Conservation (phyloP, 2,329 filamentous ascomycete genomes). For the Tolypocladium nubicola region DNA sequence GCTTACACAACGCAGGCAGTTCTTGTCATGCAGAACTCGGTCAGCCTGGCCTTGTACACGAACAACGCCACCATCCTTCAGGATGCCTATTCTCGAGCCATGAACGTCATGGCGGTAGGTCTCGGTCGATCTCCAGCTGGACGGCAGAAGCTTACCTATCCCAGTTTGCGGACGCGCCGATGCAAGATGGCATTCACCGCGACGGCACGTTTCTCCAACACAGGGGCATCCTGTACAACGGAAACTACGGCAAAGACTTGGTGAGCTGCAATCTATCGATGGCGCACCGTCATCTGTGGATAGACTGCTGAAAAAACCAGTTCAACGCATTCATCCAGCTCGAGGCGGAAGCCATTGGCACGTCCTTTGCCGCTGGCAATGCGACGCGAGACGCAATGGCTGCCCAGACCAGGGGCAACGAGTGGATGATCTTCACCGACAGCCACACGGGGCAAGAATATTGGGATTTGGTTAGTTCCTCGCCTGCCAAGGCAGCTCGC, state of each 20-base stretch:
- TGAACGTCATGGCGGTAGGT: slow-evolving; percentile 9
- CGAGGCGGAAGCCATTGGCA: slow-evolving; percentile 10
- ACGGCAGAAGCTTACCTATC: not conserved
- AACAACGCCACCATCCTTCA: slow-evolving; percentile 9
- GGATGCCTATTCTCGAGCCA: slow-evolving; percentile 7
- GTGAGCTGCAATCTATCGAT: slow-evolving; percentile 1
- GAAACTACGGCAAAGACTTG: slow-evolving; percentile 14
- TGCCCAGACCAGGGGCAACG: slow-evolving; percentile 8
- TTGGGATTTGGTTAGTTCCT: slow-evolving; percentile 10
- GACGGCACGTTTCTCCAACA: slow-evolving; percentile 14
- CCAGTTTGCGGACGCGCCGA: slow-evolving; percentile 8
- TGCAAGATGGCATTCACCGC: slow-evolving; percentile 11
- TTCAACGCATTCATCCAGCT: slow-evolving; percentile 14
- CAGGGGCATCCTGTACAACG: slow-evolving; percentile 12
- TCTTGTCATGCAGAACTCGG: slow-evolving; percentile 12
- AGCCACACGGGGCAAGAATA: slow-evolving; percentile 5
- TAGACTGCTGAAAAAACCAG: not conserved
- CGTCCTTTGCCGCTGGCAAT: slow-evolving; percentile 8
- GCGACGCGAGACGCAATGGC: slow-evolving; percentile 9
- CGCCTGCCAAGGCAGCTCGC: not conserved
- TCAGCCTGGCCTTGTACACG: slow-evolving; percentile 10
- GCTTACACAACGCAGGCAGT: slow-evolving; percentile 5
- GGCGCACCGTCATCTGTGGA: no score
- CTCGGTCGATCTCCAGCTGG: no score
- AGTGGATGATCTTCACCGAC: slow-evolving; percentile 13